A percentile compares a stretch with the other conserved stretches of the same genome.
Conservation (phyloP, 768 basidiomycete species). For the Solioccasus polychromus region DNA sequence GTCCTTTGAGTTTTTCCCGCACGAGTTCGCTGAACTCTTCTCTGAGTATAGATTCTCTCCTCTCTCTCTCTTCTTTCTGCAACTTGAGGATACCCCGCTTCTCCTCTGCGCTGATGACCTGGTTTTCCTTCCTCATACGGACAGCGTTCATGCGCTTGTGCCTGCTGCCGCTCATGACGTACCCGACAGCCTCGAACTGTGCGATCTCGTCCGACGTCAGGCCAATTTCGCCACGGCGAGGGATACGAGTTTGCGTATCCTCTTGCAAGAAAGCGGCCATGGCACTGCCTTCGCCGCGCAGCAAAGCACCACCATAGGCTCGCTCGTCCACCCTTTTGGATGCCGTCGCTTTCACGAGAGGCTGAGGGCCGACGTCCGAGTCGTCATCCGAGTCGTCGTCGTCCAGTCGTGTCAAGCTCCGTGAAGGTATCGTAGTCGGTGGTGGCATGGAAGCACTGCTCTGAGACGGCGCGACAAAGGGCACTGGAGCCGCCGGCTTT, state of each 20-base stretch:
- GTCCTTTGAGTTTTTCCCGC: constrained; percentile 65
- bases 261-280: constrained; percentile 97
- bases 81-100: constrained; percentile 93
- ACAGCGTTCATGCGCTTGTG: constrained; percentile 99
- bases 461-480: constrained; percentile 26
- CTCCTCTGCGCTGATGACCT: constrained; percentile 98
- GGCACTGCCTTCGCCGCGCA: constrained; percentile 94
- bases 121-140: constrained; percentile 98
- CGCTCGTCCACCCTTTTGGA: constrained; percentile 72
- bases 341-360: constrained; percentile 42
- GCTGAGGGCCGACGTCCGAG: constrained; percentile 78
- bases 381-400: constrained; percentile 46
- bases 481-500: constrained; percentile 38
- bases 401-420: constrained; percentile 19
- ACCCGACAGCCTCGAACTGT: constrained; percentile 82
- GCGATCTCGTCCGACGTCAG: constrained; percentile 86
- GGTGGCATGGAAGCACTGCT: constrained; percentile 24
- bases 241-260: constrained; percentile 80
- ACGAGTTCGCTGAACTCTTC: constrained; percentile 89
- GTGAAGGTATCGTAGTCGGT: constrained; percentile 17
- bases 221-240: constrained; percentile 98
- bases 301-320: constrained; percentile 83
- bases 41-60: constrained; percentile 84
- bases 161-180: constrained; percentile 96
- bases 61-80: constrained; percentile 90